Evolutionary conservation across 495 filamentous ascomycete genomes (phyloP), one percentile per base, ranked within the genome.

Genomic region (Hypomontagnella submonticulosa): DNA sequence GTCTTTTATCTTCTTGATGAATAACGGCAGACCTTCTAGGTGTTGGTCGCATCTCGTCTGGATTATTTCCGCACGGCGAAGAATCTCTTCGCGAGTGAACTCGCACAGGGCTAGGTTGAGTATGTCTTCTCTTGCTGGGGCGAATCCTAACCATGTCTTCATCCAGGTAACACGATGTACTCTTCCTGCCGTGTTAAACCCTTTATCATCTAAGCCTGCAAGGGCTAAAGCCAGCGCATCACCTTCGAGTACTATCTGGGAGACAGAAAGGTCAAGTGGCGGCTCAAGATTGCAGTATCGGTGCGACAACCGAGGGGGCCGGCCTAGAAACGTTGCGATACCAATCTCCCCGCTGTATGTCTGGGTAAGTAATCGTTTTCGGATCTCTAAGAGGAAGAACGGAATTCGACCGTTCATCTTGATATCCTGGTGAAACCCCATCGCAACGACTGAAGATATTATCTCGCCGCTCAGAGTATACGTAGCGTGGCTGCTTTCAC

Each of bases 11-110:
- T 73, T 76, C 20, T 56, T 76, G 30, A 82, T 67, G 47, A 77
- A 77, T 2, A n/a, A 16, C 1, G 81, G 81, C 3, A 80, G 15
- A 2, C 65, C 66, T 11, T 71, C 61, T 75, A 77, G 77, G 13
- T 76, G 65, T 34, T 66, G 44, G n/a, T 75, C 57, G 3, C 73
- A 79, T 30, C 76, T 73, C 8, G 52, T 50, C n/a, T 76, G 73
- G 36, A 83, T 78, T 18, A 46, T 71, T 60, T 54, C 79, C 66
- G 63, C 48, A 33, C 36, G 59, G 11, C 50, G 43, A 57, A 63
- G 61, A 53, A 74, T 72, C 30, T 73, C 73, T 7, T 78, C 73
- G 20, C 67, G 65, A 5, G 68, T 76, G 20, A 75, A 65, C 0
- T 66, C 57, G 3, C 68, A 71, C 10, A 75, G 10, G 19, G 73